Conservation (phyloP, 768 basidiomycete species). For the Scleroderma bovista region DNA sequence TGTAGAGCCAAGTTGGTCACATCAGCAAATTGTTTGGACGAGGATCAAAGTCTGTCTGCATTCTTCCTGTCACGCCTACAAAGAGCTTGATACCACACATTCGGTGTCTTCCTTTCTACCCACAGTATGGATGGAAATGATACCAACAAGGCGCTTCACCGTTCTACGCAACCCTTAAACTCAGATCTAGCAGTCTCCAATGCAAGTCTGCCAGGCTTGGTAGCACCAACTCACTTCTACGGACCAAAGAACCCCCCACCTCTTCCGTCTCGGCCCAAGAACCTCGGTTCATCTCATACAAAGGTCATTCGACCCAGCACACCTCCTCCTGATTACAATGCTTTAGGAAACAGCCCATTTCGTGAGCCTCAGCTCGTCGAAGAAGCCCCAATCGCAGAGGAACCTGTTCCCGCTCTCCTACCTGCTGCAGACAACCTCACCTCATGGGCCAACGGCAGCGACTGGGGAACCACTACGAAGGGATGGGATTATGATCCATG, state of each 20-base stretch:
- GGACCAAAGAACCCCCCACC: constrained; percentile 30
- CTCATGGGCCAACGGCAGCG: constrained; percentile 18
- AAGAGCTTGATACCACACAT: constrained; percentile 6
- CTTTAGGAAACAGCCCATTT: constrained; percentile 27
- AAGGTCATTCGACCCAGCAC: constrained; percentile 26
- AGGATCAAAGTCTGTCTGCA: constrained; percentile 2
- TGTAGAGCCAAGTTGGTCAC: constrained; percentile 16
- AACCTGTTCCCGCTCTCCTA: constrained; percentile 33
- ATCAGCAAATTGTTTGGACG: neutral
- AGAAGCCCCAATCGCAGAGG: constrained; percentile 36
- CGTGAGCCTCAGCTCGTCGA: constrained; percentile 53
- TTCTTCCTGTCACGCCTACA: constrained; percentile 3
- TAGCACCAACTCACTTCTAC: constrained; percentile 26
- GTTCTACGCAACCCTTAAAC: constrained; percentile 38
- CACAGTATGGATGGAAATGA: constrained; percentile 45
- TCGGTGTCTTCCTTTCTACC: constrained; percentile 2
- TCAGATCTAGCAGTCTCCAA: constrained; percentile 36
- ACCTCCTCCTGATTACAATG: constrained; percentile 23
- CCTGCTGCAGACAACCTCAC: constrained; percentile 29
- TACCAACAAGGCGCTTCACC: constrained; percentile 30
- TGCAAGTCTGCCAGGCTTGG: constrained; percentile 20
- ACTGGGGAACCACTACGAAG: constrained; percentile 11
- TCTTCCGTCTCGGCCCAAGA: constrained; percentile 29
- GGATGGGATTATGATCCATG: constrained; percentile 17
- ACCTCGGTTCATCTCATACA: constrained; percentile 34